These are phyloP conservation scores for Phaseolus coccineus DNA, from an alignment of 331 rosid species.

Conservation along the genomic window DNA sequence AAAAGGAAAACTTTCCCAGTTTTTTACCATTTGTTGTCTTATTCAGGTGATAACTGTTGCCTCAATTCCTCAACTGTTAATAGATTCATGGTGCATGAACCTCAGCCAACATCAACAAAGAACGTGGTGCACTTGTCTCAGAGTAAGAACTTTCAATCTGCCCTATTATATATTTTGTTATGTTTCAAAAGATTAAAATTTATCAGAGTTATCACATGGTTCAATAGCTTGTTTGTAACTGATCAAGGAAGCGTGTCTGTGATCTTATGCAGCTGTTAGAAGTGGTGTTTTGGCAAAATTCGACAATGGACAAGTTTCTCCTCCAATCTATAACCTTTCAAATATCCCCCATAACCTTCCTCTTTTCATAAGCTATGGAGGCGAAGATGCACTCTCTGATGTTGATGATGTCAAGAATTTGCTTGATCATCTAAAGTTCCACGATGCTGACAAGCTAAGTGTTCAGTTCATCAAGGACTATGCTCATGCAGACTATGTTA, in stretches of 20 bases:
- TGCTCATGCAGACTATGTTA: conserved; percentile 75
- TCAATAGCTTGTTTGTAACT: neutral
- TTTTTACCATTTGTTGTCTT: neutral
- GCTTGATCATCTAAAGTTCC: conserved; percentile 64
- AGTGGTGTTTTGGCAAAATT: conserved; percentile 63
- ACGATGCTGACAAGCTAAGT: conserved; percentile 65
- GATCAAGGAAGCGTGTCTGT: neutral
- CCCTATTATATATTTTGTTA: neutral
- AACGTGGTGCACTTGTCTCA: conserved; percentile 88
- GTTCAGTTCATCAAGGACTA: conserved; percentile 67
- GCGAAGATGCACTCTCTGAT: conserved; percentile 79
- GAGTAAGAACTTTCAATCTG: conserved; percentile 55
- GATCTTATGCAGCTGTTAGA: conserved; percentile 63
- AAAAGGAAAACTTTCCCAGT: neutral
- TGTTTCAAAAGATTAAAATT: too few species aligned
- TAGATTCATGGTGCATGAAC: conserved; percentile 66
- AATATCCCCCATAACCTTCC: conserved; percentile 78
- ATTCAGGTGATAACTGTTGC: conserved; percentile 76
- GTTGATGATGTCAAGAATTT: conserved; percentile 58
- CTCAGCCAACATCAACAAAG: conserved; percentile 84
- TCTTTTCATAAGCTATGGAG: conserved; percentile 84
- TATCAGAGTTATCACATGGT: too few species aligned
- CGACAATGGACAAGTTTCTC: conserved; percentile 61
- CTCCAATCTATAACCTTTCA: conserved; percentile 82
- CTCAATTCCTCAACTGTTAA: conserved; percentile 76